Percentiles rank a stretch among this genome's conserved stretches.
Evolutionary conservation across 805 yeast genomes (phyloP).

Genomic region (Schwanniomyces vanrijiae): DNA sequence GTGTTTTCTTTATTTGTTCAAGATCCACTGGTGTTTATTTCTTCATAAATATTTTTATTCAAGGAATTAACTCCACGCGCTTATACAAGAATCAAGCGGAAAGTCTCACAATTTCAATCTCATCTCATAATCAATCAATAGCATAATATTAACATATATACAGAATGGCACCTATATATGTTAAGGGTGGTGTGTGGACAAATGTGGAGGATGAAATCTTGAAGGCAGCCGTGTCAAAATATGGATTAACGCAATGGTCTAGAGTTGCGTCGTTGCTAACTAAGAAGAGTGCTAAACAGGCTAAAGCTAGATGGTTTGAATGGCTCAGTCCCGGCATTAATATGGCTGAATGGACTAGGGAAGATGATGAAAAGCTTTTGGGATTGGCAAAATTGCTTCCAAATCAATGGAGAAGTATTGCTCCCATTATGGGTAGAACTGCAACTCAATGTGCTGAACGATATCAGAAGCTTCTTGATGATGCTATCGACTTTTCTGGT

Average conservation of each 20-base stretch:
- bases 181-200: constrained; percentile 91
- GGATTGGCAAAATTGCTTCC: constrained; percentile 71
- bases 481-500: constrained; percentile 31
- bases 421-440: constrained; percentile 76
- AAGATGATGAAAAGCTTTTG: constrained; percentile 74
- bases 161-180: constrained; percentile 57
- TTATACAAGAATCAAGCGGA: background rate
- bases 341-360: constrained; percentile 65
- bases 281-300: constrained; percentile 86
- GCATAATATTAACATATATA: background rate
- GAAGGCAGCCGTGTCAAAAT: constrained; percentile 87
- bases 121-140: background rate
- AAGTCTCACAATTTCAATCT: background rate
- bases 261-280: constrained; percentile 84
- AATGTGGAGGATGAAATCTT: constrained; percentile 82
- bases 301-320: constrained; percentile 90
- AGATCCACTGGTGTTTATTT: background rate
- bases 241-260: constrained; percentile 94
- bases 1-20: background rate
- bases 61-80: background rate
- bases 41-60: background rate
- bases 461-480: constrained; percentile 70
- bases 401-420: constrained; percentile 94
- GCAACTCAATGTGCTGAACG: constrained; percentile 85
- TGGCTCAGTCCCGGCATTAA: constrained; percentile 75